phyloP scores from a whole-genome alignment of 2,329 filamentous ascomycete genomes.

The Helotiales sp. region DNA sequence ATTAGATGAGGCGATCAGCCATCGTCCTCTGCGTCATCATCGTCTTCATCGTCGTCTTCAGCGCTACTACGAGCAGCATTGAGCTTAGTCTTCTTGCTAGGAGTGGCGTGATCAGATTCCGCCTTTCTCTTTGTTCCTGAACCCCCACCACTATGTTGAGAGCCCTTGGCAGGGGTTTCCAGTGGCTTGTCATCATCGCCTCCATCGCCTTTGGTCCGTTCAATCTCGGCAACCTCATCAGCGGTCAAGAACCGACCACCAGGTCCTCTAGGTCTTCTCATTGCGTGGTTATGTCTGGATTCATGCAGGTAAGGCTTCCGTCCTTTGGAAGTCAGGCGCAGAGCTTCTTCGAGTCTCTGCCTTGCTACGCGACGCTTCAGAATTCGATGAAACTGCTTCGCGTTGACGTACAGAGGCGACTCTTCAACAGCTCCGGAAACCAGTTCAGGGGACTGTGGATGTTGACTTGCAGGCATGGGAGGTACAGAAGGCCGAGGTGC shows the following conservation, averaged over 20 bases:
- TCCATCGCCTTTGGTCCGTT: constrained; percentile 59
- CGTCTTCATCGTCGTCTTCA: constrained; percentile 46
- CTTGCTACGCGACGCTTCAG: constrained; percentile 91
- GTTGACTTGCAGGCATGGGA: constrained; percentile 65
- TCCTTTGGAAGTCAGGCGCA: constrained; percentile 91
- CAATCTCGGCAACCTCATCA: constrained; percentile 91
- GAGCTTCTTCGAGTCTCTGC: constrained; percentile 89
- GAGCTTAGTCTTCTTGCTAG: constrained; percentile 59
- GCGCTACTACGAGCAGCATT: constrained; percentile 40
- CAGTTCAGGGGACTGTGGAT: constrained; percentile 80
- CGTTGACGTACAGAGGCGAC: constrained; percentile 95
- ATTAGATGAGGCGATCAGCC: constrained; percentile 24
- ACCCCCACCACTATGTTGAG: constrained; percentile 38
- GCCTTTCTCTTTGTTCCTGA: constrained; percentile 66
- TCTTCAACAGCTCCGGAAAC: constrained; percentile 77
- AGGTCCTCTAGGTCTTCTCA: constrained; percentile 91
- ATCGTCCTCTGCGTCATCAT: constrained; percentile 40
- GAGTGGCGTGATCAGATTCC: constrained; percentile 52
- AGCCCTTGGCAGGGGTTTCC: constrained; percentile 40
- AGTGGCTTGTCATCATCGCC: constrained; percentile 47
- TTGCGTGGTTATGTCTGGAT: constrained; percentile 96
- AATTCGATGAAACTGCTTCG: constrained; percentile 98
- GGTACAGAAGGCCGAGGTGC: constrained; percentile 59
- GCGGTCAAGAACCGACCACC: constrained; percentile 95
- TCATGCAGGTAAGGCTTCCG: constrained; percentile 97